Evolutionary conservation across 2,329 filamentous ascomycete genomes (phyloP), one percentile per base, ranked within the genome.

Genomic region (Fusarium chuoi): DNA sequence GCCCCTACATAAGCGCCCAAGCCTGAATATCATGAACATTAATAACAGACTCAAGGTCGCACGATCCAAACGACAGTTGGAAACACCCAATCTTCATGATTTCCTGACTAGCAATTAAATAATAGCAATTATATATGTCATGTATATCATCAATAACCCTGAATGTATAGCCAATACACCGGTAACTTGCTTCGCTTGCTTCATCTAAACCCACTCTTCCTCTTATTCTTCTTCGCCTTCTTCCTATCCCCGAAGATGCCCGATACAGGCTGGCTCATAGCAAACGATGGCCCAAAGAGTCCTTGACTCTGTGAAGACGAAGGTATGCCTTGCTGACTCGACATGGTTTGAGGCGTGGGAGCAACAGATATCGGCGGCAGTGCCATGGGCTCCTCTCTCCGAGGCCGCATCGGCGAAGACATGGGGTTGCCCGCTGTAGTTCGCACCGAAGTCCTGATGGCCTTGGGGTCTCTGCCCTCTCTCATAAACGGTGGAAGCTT

Each of bases 211-310:
- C 84, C 84, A 15, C 80, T 82, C 77, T 80, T 84, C 76, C 81
- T 83, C 79, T 85, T 85, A 22, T 72, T 67, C 76, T 86, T 87
- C 79, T 86, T 86, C 60, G 79, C 82, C 70, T 79, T 81, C 67
- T 81, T 82, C 56, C 86, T 80, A 71, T 82, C 83, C 33, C 86
- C 87, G 82, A 87, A 87, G 9, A 79, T 72, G 5, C 87, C 87
- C n/a, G 81, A 66, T 20, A 84, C 76, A 15, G 84, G 83, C 74
- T 87, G 86, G 58, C 85, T 87, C 82, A 86, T 86, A n/a, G 81
- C 79, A 59, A 82, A 70, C 7, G 77, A 76, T n/a, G 81, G 77
- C 45, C 78, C 75, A 18, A 77, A 61, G 4, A 75, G 58, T 3
- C 71, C 77, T 44, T 81, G 78, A 41, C 77, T 79, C 75, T 84